phyloP scores from a whole-genome alignment of 2,329 filamentous ascomycete genomes.

The Penicillium frequentans region DNA sequence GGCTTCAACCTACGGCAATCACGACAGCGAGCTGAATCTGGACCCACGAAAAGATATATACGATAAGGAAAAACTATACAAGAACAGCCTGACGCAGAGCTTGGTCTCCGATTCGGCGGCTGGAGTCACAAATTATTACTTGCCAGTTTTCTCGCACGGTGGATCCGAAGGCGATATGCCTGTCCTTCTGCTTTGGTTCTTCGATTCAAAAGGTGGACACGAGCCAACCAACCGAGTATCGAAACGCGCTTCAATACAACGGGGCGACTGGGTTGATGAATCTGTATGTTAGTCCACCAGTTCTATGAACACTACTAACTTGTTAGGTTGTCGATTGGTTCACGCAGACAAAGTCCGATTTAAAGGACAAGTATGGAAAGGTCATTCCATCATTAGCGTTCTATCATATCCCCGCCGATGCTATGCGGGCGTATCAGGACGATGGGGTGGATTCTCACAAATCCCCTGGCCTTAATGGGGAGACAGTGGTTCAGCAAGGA shows the following conservation, averaged over 20 bases:
- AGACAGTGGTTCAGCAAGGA: constrained; percentile 38
- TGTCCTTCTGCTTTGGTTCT: constrained; percentile 65
- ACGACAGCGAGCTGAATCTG: constrained; percentile 63
- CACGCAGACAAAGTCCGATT: constrained; percentile 26
- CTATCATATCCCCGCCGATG: constrained; percentile 54
- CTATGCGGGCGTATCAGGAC: constrained; percentile 45
- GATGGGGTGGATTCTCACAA: constrained; percentile 43
- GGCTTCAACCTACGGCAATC: constrained; percentile 71
- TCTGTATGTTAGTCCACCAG: constrained; percentile 22
- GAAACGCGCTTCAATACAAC: constrained; percentile 23
- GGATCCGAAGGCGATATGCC: constrained; percentile 37
- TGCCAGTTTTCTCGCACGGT: constrained; percentile 52
- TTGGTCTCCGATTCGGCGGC: constrained; percentile 41
- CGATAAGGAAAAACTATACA: constrained; percentile 37
- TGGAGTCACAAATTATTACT: constrained; percentile 56
- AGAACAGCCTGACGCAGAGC: constrained; percentile 44
- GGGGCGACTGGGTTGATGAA: constrained; percentile 48
- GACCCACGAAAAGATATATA: constrained; percentile 45
- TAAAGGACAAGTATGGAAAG: constrained; percentile 32
- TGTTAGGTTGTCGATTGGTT: constrained; percentile 45
- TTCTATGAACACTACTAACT: neutral
- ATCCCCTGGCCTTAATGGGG: constrained; percentile 51
- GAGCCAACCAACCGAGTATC: constrained; percentile 44
- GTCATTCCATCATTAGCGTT: constrained; percentile 54
- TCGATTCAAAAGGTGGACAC: constrained; percentile 64